phyloP scores from a whole-genome alignment of 345 rosid species.

The Schrenkiella parvula region DNA sequence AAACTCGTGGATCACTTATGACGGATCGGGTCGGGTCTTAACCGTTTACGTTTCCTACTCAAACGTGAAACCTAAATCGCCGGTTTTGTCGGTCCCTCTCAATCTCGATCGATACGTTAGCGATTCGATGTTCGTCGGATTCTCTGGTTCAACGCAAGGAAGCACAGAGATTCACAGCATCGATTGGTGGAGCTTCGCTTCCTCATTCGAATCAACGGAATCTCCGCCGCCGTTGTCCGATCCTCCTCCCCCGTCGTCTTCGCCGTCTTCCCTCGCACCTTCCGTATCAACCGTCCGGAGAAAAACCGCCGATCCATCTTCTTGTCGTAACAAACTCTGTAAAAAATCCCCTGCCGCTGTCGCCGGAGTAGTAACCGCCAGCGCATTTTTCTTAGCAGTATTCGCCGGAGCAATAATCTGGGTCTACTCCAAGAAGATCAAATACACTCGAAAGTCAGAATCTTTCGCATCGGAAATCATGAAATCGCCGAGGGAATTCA shows the following conservation, averaged over 20 bases:
- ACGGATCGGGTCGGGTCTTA: constrained; percentile 44
- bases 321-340: constrained; percentile 84
- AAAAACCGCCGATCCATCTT: constrained; percentile 37
- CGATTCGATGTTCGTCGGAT: constrained; percentile 95
- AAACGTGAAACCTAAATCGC: constrained; percentile 71
- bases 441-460: constrained; percentile 48
- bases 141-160: constrained; percentile 97
- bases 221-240: constrained; percentile 72
- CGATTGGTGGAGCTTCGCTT: constrained; percentile 95
- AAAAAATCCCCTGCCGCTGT: constrained; percentile 87
- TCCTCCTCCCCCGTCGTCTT: constrained; percentile 67
- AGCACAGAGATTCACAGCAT: constrained; percentile 94
- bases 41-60: constrained; percentile 73
- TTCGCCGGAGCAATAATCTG: constrained; percentile 72
- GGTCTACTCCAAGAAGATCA: constrained; percentile 63
- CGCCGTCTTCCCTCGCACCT: constrained; percentile 42
- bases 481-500: constrained; percentile 87
- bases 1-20: constrained; percentile 86
- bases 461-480: constrained; percentile 70
- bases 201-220: constrained; percentile 42
- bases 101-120: constrained; percentile 75
- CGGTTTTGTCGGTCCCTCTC: constrained; percentile 51
- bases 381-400: constrained; percentile 78
- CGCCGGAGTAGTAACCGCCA: constrained; percentile 91
- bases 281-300: constrained; percentile 29